phyloP scores from a whole-genome alignment of 768 basidiomycete genomes.

The Boletus tylopilopsis region DNA sequence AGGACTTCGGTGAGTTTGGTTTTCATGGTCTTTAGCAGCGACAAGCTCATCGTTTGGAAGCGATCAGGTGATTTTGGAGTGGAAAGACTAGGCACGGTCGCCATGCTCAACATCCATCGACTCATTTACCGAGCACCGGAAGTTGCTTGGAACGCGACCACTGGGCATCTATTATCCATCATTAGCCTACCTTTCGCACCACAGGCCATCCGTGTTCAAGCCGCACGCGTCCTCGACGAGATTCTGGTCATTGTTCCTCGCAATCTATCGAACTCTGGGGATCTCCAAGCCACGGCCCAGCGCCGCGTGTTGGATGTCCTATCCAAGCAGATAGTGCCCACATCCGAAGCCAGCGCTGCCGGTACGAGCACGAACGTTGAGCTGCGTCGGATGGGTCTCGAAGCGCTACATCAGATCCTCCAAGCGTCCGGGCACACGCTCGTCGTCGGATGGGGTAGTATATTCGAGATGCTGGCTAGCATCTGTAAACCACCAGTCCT shows the following conservation, averaged over 20 bases:
- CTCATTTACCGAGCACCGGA: slow-evolving; percentile 80
- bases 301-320: slow-evolving; percentile 83
- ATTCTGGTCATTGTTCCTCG: slow-evolving; percentile 75
- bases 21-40: neutral
- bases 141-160: slow-evolving; percentile 82
- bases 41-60: slow-evolving; percentile 35
- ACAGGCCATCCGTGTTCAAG: slow-evolving; percentile 78
- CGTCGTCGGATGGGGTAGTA: slow-evolving; percentile 87
- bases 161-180: slow-evolving; percentile 74
- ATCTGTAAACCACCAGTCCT: slow-evolving; percentile 64
- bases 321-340: slow-evolving; percentile 65
- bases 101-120: slow-evolving; percentile 81
- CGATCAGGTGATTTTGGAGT: slow-evolving; percentile 95
- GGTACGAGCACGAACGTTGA: slow-evolving; percentile 59
- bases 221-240: slow-evolving; percentile 83
- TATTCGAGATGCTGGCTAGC: slow-evolving; percentile 88
- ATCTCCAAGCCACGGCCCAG: slow-evolving; percentile 70
- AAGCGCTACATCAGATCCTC: slow-evolving; percentile 85
- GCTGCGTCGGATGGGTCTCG: slow-evolving; percentile 81
- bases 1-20: slow-evolving; percentile 60
- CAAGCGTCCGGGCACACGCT: slow-evolving; percentile 91
- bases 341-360: slow-evolving; percentile 35
- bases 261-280: slow-evolving; percentile 56
- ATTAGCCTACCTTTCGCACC: slow-evolving; percentile 70
- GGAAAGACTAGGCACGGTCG: slow-evolving; percentile 74